Evolutionary conservation across 495 filamentous ascomycete species (phyloP).

Genomic region (Peziza echinospora): DNA sequence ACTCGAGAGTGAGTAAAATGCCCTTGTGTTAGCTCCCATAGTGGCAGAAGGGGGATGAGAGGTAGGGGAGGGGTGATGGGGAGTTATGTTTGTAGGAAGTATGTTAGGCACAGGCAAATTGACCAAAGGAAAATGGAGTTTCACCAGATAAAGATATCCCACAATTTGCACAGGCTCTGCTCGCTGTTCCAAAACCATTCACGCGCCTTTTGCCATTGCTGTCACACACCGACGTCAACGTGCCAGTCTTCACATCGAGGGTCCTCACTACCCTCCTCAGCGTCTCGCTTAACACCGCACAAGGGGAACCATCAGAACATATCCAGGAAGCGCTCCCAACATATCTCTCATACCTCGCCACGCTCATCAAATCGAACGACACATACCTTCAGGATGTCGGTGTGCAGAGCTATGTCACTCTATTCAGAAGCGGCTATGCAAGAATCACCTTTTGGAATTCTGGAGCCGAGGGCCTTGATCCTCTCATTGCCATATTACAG

Average conservation of each 20-base stretch:
- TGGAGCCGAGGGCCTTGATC: constrained; percentile 56
- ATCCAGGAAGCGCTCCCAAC: constrained; percentile 52
- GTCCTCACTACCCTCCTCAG: constrained; percentile 70
- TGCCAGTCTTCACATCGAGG: constrained; percentile 72
- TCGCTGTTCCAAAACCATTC: constrained; percentile 64
- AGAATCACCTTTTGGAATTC: constrained; percentile 75
- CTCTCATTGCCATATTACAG: constrained; percentile 63
- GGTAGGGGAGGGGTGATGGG: no score
- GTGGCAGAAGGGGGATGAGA: not conserved
- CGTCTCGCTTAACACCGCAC: constrained; percentile 32
- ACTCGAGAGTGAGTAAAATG: constrained; percentile 44
- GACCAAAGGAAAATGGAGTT: not conserved
- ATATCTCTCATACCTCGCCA: constrained; percentile 70
- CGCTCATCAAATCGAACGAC: constrained; percentile 56
- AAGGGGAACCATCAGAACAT: constrained; percentile 15
- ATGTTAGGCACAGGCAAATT: no score
- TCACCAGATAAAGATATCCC: constrained; percentile 41
- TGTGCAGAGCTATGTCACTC: constrained; percentile 68
- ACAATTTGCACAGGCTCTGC: constrained; percentile 46
- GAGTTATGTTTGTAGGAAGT: no score
- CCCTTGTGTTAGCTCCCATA: not conserved
- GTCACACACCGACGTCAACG: constrained; percentile 58
- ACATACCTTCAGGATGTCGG: constrained; percentile 88
- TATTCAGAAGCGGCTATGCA: constrained; percentile 56
- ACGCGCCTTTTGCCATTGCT: constrained; percentile 67